Base-by-base conservation (phyloP, 805 yeast species). In the Kuraishia hungarica region DNA sequence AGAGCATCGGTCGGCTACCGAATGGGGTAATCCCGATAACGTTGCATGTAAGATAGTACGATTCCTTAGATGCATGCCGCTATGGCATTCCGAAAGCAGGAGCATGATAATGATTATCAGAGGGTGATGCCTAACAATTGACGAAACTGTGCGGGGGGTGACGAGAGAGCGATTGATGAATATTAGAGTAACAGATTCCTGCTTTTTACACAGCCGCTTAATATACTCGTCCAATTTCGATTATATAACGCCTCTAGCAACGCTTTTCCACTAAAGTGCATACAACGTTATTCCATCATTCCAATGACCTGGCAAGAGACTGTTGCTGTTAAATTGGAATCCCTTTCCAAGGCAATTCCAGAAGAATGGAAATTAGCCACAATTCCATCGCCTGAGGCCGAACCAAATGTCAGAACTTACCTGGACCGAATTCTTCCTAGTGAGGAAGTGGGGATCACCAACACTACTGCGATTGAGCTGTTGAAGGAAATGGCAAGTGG, bases 281-380 rank as follows among this genome's bases (percentile, higher is more conserved):
- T 26, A 6, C 10, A 26, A 26, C 43, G 4, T 35, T 17, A 35
- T n/a, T n/a, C 5, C 43, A 35, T 15, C 43, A 3, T 8, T 35
- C 15, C 17, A 13, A 35, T 35, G 43, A 35, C 43, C 15, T 50
- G 53, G 53, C 28, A 51, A 39, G 48, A 35, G 10, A 15, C 39
- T 21, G 39, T 46, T 2, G 29, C 26, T 13, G 50, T 4, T 10
- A 24, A 23, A 19, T 35, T n/a, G 22, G 23, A 52, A 22, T 17
- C 50, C 17, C 35, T 52, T 13, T 23, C 19, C 17, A 20, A 43
- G 7, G 23, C 19, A 7, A 69, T 69, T 43, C 72, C 73, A 11
- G 22, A 50, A 7, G 66, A 68, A 47, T 69, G 73, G 73, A 51
- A 59, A 13, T 62, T 62, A 26, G 64, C 64, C 10, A 29, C 19